Conservation (phyloP, 116 monocot species). For the Cymodocea nodosa region DNA sequence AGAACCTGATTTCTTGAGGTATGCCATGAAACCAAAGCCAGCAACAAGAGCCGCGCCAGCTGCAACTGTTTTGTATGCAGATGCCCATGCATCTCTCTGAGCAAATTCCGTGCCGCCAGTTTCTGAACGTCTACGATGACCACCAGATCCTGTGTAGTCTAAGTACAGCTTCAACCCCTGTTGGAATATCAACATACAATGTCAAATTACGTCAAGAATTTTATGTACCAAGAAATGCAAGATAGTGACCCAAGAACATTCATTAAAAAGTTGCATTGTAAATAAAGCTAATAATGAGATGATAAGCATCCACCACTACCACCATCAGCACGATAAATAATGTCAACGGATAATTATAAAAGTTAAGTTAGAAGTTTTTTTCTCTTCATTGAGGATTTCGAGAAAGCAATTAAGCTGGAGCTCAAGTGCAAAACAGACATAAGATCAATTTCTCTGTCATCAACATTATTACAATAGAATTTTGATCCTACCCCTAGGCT, state of each 20-base stretch:
- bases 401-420: neutral
- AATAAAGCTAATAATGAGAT: neutral
- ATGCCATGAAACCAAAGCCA: slow-evolving; percentile 87
- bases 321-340: no score
- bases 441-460: no score
- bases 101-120: slow-evolving; percentile 33
- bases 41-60: slow-evolving; percentile 91
- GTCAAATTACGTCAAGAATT: neutral
- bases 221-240: neutral
- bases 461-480: no score
- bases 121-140: slow-evolving; percentile 16
- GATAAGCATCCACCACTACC: no score
- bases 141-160: slow-evolving; percentile 35
- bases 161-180: slow-evolving; percentile 73
- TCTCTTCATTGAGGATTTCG: neutral
- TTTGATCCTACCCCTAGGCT: no score
- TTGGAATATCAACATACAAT: neutral
- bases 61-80: slow-evolving; percentile 78
- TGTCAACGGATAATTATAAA: neutral
- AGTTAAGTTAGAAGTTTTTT: neutral
- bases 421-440: no score
- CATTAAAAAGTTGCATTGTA: neutral
- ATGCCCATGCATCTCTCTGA: slow-evolving; percentile 67
- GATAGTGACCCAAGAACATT: neutral
- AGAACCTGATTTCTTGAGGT: slow-evolving; percentile 50